Evolutionary conservation across 495 filamentous ascomycete species (phyloP).

Genomic region (Hypoxylon lienhwacheense): DNA sequence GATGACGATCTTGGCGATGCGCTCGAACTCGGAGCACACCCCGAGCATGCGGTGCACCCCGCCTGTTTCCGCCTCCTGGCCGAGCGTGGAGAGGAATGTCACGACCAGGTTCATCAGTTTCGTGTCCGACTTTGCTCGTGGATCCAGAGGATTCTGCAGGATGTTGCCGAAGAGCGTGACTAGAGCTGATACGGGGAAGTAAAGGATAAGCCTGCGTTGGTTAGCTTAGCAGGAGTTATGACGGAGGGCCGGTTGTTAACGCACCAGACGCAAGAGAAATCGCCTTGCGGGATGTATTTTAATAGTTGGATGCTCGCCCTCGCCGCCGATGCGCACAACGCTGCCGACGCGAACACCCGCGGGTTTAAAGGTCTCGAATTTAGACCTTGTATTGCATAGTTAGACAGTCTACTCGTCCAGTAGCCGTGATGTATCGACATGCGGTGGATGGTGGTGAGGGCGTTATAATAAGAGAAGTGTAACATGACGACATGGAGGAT

Average conservation of each 20-base stretch:
- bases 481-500: conserved; percentile 90
- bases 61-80: conserved; percentile 76
- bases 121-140: conserved; percentile 82
- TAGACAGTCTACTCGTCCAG: conserved; percentile 93
- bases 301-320: conserved; percentile 90
- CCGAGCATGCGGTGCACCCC: conserved; percentile 90
- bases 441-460: conserved; percentile 93
- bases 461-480: conserved; percentile 98
- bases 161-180: conserved; percentile 98
- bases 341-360: conserved; percentile 90
- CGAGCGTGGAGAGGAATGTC: conserved; percentile 73
- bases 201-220: conserved; percentile 78
- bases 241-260: conserved; percentile 34
- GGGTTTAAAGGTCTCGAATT: conserved; percentile 91
- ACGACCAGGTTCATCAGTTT: conserved; percentile 91
- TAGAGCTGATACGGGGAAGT: conserved; percentile 94
- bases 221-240: conserved; percentile 20
- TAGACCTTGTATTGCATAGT: conserved; percentile 91
- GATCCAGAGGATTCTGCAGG: conserved; percentile 90
- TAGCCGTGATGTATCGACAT: conserved; percentile 99
- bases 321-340: conserved; percentile 87
- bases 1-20: conserved; percentile 89
- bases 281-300: conserved; percentile 93
- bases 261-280: conserved; percentile 94
- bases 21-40: conserved; percentile 91